Evolutionary conservation across 163 green algal genomes (phyloP).

Genomic region (Coccomyxa subellipsoidea): DNA sequence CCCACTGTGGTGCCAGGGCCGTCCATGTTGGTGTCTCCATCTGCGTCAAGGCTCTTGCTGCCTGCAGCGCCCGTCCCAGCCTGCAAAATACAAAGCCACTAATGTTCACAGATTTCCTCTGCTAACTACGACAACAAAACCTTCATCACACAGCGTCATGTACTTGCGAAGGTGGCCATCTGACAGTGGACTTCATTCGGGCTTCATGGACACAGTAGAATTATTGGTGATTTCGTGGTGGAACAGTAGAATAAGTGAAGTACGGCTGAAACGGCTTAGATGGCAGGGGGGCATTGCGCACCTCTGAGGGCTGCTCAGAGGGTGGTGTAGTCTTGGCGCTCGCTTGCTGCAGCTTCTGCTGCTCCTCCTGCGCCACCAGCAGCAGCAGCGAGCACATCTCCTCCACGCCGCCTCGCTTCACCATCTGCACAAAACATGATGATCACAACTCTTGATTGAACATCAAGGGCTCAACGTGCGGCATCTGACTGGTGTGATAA

Average conservation of each 20-base stretch:
- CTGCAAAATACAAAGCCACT: background rate
- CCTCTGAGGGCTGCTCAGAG: background rate
- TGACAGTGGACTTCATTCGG: too few relatives aligned
- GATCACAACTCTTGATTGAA: background rate
- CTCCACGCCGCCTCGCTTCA: conserved; percentile 60
- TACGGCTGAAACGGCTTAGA: too few relatives aligned
- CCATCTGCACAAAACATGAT: conserved; percentile 32
- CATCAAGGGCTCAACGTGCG: too few relatives aligned
- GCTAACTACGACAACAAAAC: too few relatives aligned
- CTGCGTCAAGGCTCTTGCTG: background rate
- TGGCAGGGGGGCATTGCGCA: background rate
- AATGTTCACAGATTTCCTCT: too few relatives aligned
- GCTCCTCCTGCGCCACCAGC: conserved; percentile 59
- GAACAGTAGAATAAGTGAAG: too few relatives aligned
- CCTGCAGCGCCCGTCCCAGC: background rate
- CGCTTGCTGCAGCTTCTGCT: conserved; percentile 6
- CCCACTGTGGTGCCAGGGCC: too few relatives aligned
- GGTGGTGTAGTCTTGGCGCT: background rate
- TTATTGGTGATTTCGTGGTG: too few relatives aligned
- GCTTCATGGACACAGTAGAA: too few relatives aligned
- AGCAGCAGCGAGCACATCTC: conserved; percentile 69
- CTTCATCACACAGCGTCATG: too few relatives aligned
- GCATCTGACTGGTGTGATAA: too few relatives aligned
- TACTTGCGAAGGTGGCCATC: too few relatives aligned
- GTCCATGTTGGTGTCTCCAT: background rate